These are phyloP conservation scores for Rosa hybrid DNA, from an alignment of 331 rosid species.

Conservation along the genomic window DNA sequence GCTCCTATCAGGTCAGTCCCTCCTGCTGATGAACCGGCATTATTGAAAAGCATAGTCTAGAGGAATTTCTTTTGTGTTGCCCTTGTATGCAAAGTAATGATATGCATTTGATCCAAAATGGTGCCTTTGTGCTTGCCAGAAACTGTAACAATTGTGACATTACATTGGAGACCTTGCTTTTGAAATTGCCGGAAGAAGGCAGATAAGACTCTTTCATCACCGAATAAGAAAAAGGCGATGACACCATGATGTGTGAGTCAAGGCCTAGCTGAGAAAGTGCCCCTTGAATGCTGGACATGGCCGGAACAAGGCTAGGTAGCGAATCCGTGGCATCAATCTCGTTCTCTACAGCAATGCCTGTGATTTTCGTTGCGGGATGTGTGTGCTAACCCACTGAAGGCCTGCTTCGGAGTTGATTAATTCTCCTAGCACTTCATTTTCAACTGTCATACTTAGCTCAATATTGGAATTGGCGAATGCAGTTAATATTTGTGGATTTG, in stretches of 20 bases:
- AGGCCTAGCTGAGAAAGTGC: conserved; percentile 64
- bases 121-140: conserved; percentile 58
- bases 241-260: conserved; percentile 56
- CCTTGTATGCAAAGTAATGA: conserved; percentile 81
- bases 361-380: no score
- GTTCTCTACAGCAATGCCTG: no score
- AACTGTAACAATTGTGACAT: conserved; percentile 68
- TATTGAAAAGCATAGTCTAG: conserved; percentile 51
- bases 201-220: conserved; percentile 74
- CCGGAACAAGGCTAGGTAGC: conserved; percentile 44
- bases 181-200: conserved; percentile 85
- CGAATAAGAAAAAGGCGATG: conserved; percentile 72
- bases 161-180: conserved; percentile 47
- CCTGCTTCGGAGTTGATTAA: no score
- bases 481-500: no score
- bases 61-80: conserved; percentile 44
- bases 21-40: conserved; percentile 45
- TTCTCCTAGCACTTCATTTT: no score
- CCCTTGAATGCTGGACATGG: conserved; percentile 58
- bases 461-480: no score
- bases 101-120: conserved; percentile 95
- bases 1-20: no score
- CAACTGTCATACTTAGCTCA: no score
- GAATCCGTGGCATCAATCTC: no score
- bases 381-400: no score